A percentile compares a stretch with the other conserved stretches of the same genome.
These are phyloP conservation scores for Phytopythium montanum DNA, from an alignment of 352 stramenopile genomes.

Conservation along the genomic window DNA sequence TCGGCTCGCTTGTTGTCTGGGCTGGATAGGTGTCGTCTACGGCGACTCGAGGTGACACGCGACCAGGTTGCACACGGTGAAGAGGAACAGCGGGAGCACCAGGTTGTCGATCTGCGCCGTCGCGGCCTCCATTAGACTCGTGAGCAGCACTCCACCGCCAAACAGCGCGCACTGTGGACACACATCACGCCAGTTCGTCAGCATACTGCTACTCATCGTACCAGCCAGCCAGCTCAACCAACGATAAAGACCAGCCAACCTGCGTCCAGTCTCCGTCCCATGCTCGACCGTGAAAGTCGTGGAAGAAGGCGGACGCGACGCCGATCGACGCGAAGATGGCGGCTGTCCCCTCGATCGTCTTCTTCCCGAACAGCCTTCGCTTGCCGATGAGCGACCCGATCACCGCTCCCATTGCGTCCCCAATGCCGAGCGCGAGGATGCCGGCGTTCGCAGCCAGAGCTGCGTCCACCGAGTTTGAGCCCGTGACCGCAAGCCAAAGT, in stretches of 20 bases:
- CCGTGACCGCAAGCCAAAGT: conserved; percentile 43
- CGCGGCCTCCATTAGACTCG: conserved; percentile 57
- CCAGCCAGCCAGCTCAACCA: background rate
- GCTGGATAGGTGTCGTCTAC: background rate
- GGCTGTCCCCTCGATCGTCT: conserved; percentile 58
- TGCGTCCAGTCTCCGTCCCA: conserved; percentile 24
- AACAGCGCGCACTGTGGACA: conserved; percentile 24
- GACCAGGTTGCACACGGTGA: conserved; percentile 47
- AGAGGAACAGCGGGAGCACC: conserved; percentile 73
- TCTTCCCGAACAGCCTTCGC: conserved; percentile 51
- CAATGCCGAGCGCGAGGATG: conserved; percentile 63
- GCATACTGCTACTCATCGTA: background rate
- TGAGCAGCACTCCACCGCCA: conserved; percentile 33
- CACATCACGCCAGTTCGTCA: conserved; percentile 1
- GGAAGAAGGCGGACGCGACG: conserved; percentile 42
- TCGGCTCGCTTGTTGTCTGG: background rate
- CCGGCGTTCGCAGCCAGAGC: conserved; percentile 56
- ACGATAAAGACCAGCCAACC: conserved; percentile 15
- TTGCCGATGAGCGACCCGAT: conserved; percentile 52
- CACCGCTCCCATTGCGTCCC: conserved; percentile 72
- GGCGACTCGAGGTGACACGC: conserved; percentile 23
- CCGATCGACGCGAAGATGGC: conserved; percentile 62
- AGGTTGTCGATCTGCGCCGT: conserved; percentile 85
- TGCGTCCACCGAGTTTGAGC: background rate
- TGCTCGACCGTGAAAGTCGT: conserved; percentile 29